These are phyloP conservation scores for Chlorella sp. DNA, from an alignment of 139 green algal genomes.

Conservation along the genomic window DNA sequence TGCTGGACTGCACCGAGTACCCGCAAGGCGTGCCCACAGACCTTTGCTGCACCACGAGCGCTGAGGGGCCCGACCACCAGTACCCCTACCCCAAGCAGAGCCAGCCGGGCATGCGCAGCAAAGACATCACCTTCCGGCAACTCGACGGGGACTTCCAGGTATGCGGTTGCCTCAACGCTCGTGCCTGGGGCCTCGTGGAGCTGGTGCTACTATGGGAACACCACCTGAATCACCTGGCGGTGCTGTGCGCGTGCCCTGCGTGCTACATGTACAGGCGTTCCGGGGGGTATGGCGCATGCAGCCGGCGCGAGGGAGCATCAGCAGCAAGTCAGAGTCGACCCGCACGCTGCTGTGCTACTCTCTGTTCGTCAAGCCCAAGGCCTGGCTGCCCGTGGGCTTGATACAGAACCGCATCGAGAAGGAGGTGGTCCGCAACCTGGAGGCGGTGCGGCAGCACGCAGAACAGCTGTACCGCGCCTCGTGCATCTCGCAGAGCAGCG, in stretches of 20 bases:
- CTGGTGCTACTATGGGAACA: too few relatives aligned
- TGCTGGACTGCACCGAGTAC: conserved; percentile 66
- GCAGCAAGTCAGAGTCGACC: neutral
- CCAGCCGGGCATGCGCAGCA: conserved; percentile 1
- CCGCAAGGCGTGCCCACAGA: conserved; percentile 12
- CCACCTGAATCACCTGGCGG: too few relatives aligned
- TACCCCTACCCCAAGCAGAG: conserved; percentile 3
- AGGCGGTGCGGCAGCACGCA: conserved; percentile 41
- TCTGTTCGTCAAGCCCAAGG: conserved; percentile 64
- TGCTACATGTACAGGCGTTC: conserved; percentile 52
- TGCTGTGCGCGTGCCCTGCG: neutral
- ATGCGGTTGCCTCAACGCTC: too few relatives aligned
- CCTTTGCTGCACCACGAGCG: neutral
- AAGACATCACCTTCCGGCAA: conserved; percentile 69
- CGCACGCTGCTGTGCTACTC: conserved; percentile 57
- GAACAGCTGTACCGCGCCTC: conserved; percentile 8
- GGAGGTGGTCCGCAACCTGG: conserved; percentile 63
- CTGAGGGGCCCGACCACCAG: conserved; percentile 17
- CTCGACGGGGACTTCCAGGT: conserved; percentile 81
- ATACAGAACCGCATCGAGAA: conserved; percentile 56
- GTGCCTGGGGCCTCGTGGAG: too few relatives aligned
- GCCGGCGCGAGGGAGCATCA: conserved; percentile 9
- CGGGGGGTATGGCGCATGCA: conserved; percentile 75
- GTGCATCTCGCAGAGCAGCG: too few relatives aligned
- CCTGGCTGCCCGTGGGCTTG: conserved; percentile 67